Conservation (phyloP, 805 yeast genomes). For the Wickerhamomyces kurtzmanii region DNA sequence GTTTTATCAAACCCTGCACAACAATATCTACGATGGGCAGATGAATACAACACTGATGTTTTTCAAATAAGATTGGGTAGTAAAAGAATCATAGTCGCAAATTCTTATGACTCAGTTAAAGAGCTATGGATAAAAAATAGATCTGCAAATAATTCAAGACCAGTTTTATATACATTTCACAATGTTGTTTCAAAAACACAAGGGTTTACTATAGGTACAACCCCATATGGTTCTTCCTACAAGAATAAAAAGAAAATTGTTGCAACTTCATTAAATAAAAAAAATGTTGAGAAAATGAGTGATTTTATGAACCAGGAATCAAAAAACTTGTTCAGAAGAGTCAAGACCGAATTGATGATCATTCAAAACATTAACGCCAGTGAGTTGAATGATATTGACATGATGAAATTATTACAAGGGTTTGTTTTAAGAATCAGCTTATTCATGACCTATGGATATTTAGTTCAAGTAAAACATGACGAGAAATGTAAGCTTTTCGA, state of each 20-base stretch:
- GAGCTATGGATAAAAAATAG: conserved; percentile 43
- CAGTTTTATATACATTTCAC: conserved; percentile 60
- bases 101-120: conserved; percentile 44
- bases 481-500: conserved; percentile 30
- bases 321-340: conserved; percentile 16
- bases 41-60: conserved; percentile 32
- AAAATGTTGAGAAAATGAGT: conserved; percentile 21
- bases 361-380: conserved; percentile 7
- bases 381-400: conserved; percentile 24
- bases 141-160: conserved; percentile 55
- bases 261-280: conserved; percentile 30
- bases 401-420: conserved; percentile 33
- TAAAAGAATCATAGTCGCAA: conserved; percentile 52
- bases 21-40: conserved; percentile 33
- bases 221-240: conserved; percentile 44
- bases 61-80: conserved; percentile 59
- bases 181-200: conserved; percentile 42
- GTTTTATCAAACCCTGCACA: conserved; percentile 39
- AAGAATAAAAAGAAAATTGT: conserved; percentile 37
- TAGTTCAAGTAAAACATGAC: conserved; percentile 28
- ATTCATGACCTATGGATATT: conserved; percentile 40
- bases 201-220: conserved; percentile 57
- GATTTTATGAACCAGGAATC: conserved; percentile 29
- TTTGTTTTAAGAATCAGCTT: conserved; percentile 43
- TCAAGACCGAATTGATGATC: conserved; percentile 5